Base-by-base conservation (phyloP, 495 filamentous ascomycete species). In the Neurospora pannonica region DNA sequence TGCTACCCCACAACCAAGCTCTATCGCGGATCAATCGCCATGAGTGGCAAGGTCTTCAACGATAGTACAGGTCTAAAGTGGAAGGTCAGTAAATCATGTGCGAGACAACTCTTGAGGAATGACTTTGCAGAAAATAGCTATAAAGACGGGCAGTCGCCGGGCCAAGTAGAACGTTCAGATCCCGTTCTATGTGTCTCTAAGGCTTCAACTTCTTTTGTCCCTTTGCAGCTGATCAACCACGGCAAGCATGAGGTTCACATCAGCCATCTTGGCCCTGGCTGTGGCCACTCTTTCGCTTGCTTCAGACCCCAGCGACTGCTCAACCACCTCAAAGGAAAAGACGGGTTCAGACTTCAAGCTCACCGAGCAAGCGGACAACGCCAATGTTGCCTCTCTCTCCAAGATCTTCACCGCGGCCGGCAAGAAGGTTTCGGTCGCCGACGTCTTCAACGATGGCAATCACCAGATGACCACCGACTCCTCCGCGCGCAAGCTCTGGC, bases 381-480 rank as follows among this genome's bases (percentile, higher is more conserved):
- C 75, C 71, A 38, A 77, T 9, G 73, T 80, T 15, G 70, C 76
- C 34, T 28, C 71, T 11, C 78, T 80, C 62, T 43, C 75, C 70
- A 72, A 74, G 17, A 70, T 76, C 9, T 74, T 80, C 21, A 19
- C 28, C 54, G 54, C 54, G 7, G 54, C 54, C 54, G 54, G 54
- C 54, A 81, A 78, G 5, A 81, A 74, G 31, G 79, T 76, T 36
- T 79, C 76, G 67, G 79, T 85, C 37, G 73, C 77, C 17, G 73
- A 77, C 37, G 81, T 85, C 19, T 79, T 85, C 48, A 72, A 75
- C 24, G 79, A 83, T 54, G 75, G 78, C 34, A 85, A 85, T 62
- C 83, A 84, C 70, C 79, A 71, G 36, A 77, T 84, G 38, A 77
- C 72, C 69, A 79, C 74, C 71, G 72, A 73, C 11, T 70, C 46